Evolutionary conservation across 2,329 filamentous ascomycete species (phyloP).

Genomic region (Aspergillus hiratsukae): DNA sequence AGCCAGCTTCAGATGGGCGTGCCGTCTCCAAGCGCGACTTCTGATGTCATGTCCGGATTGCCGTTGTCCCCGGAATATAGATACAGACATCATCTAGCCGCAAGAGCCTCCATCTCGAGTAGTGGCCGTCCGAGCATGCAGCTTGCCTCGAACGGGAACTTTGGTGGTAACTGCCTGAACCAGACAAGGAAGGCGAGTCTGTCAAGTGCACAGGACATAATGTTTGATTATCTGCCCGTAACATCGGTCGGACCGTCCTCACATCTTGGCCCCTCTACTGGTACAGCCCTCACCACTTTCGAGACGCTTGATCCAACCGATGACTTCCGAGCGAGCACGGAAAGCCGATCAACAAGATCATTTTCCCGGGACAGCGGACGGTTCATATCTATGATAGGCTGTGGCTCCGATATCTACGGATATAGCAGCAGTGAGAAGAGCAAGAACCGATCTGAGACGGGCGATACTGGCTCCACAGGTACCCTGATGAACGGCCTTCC

Average conservation of each 20-base stretch:
- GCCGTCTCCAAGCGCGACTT: conserved; percentile 8
- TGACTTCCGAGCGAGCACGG: conserved; percentile 12
- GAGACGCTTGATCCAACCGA: conserved; percentile 17
- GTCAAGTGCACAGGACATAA: conserved; percentile 22
- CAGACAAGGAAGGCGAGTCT: conserved; percentile 15
- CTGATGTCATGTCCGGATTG: conserved; percentile 16
- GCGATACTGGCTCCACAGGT: conserved; percentile 21
- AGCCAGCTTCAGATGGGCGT: conserved; percentile 15
- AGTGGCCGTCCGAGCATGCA: conserved; percentile 17
- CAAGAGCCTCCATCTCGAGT: conserved; percentile 10
- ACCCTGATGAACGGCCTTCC: conserved; percentile 39
- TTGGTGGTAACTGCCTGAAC: conserved; percentile 15
- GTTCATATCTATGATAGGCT: conserved; percentile 24
- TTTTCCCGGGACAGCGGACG: conserved; percentile 20
- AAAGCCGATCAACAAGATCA: conserved; percentile 12
- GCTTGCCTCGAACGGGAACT: conserved; percentile 16
- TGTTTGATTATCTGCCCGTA: conserved; percentile 28
- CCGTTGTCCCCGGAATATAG: conserved; percentile 18
- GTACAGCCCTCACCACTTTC: conserved; percentile 10
- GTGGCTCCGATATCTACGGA: conserved; percentile 35
- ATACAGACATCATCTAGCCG: conserved; percentile 9
- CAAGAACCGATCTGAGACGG: conserved; percentile 25
- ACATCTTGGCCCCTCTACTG: conserved; percentile 7
- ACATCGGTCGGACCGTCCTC: conserved; percentile 14
- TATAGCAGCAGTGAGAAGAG: conserved; percentile 32